Conservation (phyloP, 1,284 basidiomycete genomes). For the Limonomyces culmigenus region DNA sequence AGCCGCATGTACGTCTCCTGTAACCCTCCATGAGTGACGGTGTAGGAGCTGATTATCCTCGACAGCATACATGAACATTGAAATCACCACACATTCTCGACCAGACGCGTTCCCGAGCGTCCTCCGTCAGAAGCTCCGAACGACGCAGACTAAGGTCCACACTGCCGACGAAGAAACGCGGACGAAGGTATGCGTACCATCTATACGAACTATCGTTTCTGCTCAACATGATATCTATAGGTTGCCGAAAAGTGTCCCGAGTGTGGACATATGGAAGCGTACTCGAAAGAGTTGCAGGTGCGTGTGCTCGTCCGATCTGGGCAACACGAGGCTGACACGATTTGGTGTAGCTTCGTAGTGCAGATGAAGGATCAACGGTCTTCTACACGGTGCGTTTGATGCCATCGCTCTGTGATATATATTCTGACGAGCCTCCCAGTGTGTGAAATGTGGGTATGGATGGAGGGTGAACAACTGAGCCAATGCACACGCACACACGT, state of each 20-base stretch:
- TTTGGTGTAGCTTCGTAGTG: conserved; percentile 55
- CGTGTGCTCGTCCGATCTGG: conserved; percentile 7
- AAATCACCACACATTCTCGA: conserved; percentile 82
- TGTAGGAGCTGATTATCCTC: conserved; percentile 1
- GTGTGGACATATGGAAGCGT: conserved; percentile 73
- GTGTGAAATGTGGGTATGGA: conserved; percentile 53
- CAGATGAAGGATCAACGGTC: conserved; percentile 83
- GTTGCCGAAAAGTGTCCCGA: conserved; percentile 86
- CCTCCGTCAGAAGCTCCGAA: conserved; percentile 66
- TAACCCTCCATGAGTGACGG: conserved; percentile 1
- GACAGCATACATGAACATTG: conserved; percentile 83
- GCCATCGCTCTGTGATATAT: conserved; percentile 2
- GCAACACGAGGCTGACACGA: not conserved
- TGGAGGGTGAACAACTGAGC: conserved; percentile 64
- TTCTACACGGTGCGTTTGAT: conserved; percentile 46
- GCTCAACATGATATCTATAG: conserved; percentile 26
- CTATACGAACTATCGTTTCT: too few relatives aligned
- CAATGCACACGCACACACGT: too few relatives aligned
- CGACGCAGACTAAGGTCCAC: conserved; percentile 77
- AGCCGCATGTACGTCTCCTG: conserved; percentile 53
- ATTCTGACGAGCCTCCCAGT: conserved; percentile 21
- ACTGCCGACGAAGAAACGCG: conserved; percentile 59
- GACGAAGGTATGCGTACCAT: too few relatives aligned
- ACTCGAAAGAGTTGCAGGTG: conserved; percentile 65
- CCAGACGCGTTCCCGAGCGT: conserved; percentile 90